Base-by-base conservation (phyloP, 2,329 filamentous ascomycete genomes). In the Corniculantispora saksenae region DNA sequence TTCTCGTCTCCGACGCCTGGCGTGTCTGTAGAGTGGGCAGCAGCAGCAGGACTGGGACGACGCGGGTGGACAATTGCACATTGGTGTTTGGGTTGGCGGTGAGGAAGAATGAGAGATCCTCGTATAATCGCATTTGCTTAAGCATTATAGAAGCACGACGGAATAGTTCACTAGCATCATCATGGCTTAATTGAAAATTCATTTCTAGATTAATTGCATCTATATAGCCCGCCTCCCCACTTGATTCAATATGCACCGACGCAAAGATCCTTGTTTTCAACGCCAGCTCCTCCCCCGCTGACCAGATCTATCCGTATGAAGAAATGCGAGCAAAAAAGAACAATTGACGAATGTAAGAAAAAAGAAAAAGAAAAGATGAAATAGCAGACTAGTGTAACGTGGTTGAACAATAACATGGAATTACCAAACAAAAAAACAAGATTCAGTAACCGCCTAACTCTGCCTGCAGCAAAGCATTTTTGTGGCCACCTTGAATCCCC, bases 1-100 rank as follows among this genome's bases (percentile, higher is more conserved):
- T 65, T 70, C 76, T 29, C 72, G 72, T 53, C 68, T 83, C 2
- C 57, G 57, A 17, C 40, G 29, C 19, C 17, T 65, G 15, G 57
- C 63, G 5, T 61, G 57, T 17, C 21, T 55, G 17, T 61, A 59
- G 54, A 21, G 21, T 25, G 40, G n/a, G n/a, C n/a, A 32, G 56
- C 40, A 35, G n/a, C n/a, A n/a, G n/a, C n/a, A n/a, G n/a, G n/a
- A n/a, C n/a, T n/a, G n/a, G 13, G 40, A 3, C 27, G 23, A 12
- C 48, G 7, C 21, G 6, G 51, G 21, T 4, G 19, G 10, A 32
- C 32, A 32, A 32, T 6, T 32, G 9, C 47, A n/a, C n/a, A n/a
- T 13, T 12, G 48, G 12, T 1, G 15, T 6, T 6, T 29, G 10
- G 10, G 48, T 17, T 7, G 48, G 8, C 15, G 54, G 35, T 12